Conservation (phyloP, 371 early-diverging fungal species). For the Actinomucor elegans region DNA sequence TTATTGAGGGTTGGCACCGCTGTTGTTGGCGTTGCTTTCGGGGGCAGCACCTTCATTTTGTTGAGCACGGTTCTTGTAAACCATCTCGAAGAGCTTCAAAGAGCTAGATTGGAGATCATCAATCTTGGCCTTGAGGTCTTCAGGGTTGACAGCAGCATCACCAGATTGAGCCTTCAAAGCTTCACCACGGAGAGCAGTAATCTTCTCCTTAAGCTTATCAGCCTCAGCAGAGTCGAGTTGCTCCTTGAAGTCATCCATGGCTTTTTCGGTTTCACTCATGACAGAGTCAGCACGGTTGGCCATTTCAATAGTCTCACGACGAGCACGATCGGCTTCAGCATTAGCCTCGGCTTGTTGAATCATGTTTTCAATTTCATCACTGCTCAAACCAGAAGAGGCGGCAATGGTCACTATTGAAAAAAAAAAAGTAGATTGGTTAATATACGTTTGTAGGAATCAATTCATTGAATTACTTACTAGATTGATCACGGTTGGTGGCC, state of each 20-base stretch:
- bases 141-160: conserved; percentile 57
- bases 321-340: conserved; percentile 90
- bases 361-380: conserved; percentile 97
- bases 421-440: not conserved
- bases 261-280: conserved; percentile 91
- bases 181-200: conserved; percentile 73
- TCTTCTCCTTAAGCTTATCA: conserved; percentile 80
- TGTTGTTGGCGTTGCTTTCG: conserved; percentile 8
- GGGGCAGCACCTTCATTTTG: conserved; percentile 11
- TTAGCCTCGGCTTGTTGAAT: conserved; percentile 89
- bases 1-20: conserved; percentile 26
- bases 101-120: conserved; percentile 84
- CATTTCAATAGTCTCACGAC: conserved; percentile 92
- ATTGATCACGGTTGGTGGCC: conserved; percentile 92
- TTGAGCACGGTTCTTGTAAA: conserved; percentile 81
- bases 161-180: conserved; percentile 68
- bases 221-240: conserved; percentile 84
- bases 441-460: too few species aligned
- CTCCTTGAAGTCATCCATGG: conserved; percentile 92
- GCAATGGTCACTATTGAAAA: conserved; percentile 81
- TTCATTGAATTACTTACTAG: too few species aligned
- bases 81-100: conserved; percentile 95
- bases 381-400: conserved; percentile 95
- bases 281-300: conserved; percentile 91
- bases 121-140: conserved; percentile 77